These are phyloP conservation scores for Rosa multiflora DNA, from an alignment of 306 rosid species.

Conservation along the genomic window DNA sequence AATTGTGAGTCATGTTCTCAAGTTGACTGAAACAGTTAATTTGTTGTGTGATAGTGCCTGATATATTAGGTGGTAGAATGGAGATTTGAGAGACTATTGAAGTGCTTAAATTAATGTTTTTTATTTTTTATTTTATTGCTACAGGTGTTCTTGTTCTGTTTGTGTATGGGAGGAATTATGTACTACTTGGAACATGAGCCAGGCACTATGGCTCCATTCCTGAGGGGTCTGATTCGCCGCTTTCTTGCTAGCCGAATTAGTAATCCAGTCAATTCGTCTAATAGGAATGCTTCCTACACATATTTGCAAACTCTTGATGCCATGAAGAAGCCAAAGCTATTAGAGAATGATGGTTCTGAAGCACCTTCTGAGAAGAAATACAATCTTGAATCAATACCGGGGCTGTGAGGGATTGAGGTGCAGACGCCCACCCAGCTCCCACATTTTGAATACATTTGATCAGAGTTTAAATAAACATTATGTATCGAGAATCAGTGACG, in stretches of 20 bases:
- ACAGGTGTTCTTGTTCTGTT: conserved; percentile 77
- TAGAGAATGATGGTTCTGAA: conserved; percentile 39
- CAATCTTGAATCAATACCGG: conserved; percentile 93
- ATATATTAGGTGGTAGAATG: not conserved
- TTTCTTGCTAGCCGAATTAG: conserved; percentile 96
- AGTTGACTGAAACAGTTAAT: not conserved
- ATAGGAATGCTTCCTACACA: conserved; percentile 48
- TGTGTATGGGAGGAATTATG: conserved; percentile 98
- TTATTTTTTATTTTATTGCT: not conserved
- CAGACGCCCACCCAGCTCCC: not conserved
- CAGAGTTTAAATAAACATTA: conserved; percentile 5
- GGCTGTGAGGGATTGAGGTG: conserved; percentile 44
- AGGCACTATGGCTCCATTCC: conserved; percentile 93
- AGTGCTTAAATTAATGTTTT: not conserved
- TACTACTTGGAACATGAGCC: conserved; percentile 92
- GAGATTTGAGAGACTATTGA: not conserved
- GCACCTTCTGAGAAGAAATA: conserved; percentile 59
- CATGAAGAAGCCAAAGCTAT: conserved; percentile 44
- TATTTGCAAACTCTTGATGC: conserved; percentile 66
- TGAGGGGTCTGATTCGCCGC: conserved; percentile 86
- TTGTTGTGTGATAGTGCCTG: not conserved
- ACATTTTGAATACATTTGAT: not conserved
- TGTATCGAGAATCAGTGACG: conserved; percentile 1
- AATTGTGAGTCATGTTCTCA: not conserved
- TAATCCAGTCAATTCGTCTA: conserved; percentile 54